Evolutionary conservation across 345 rosid species (phyloP), one percentile per base, ranked within the genome.

Genomic region (Eucalyptus virginea): DNA sequence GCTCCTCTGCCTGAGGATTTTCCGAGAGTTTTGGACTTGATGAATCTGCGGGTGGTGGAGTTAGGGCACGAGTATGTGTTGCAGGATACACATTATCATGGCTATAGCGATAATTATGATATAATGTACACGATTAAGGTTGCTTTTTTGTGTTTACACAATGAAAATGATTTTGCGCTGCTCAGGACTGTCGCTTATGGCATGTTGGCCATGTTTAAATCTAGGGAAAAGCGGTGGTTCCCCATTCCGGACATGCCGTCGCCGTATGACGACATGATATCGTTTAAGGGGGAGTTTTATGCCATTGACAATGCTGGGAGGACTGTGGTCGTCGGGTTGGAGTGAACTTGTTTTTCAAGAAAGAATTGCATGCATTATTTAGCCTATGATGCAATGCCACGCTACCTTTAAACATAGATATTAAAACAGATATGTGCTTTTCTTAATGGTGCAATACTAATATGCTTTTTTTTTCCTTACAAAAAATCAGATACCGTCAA

Each of bases 151-250:
- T 87, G 93, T 88, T 92, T 81, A 50, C 86, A 89, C 48, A 87
- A n/a, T 2, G 89, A 77, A 6, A 89, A 77, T n/a, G 93, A 86
- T 47, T 98, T 95, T 56, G 91, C 92, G 87, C 88, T 98, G 92
- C 97, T 97, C 42, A 96, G 98, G 3, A 94, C 94, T 87, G 98
- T 96, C 92, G 92, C 94, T 44, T 94, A 98, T 45, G 99, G 99
- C 81, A 94, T 93, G 77, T 94, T 98, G 90, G 98, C 98, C 15
- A 91, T 97, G 88, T 96, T 92, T 89, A 97, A 86, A 88, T 92
- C 95, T 89, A 94, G 93, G 65, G 93, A 94, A 47, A 91, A 94
- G 51, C 91, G 80, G 5, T 97, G 99, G 99, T 93, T 90, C 58
- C 93, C 94, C 34, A 92, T 96, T 48, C 90, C 88, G 19, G 97